phyloP scores from a whole-genome alignment of 2,329 filamentous ascomycete species.

The Diaporthe citrichinensis region DNA sequence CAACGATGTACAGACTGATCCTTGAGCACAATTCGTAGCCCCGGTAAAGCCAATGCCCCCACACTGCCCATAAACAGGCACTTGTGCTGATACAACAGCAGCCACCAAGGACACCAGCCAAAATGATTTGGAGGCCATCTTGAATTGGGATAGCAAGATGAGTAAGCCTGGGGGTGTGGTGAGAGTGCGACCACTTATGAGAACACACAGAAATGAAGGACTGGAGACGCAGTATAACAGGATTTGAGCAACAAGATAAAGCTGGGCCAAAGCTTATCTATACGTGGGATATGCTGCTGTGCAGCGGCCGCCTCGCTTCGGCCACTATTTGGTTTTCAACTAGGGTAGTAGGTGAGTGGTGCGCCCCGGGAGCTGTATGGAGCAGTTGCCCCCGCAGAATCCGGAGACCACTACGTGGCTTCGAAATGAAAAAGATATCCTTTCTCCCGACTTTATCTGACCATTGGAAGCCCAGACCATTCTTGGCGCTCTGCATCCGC shows the following conservation, averaged over 20 bases:
- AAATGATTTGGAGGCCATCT: conserved; percentile 13
- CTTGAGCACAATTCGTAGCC: conserved; percentile 32
- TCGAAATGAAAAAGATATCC: background rate
- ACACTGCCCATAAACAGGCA: conserved; percentile 42
- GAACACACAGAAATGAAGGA: background rate
- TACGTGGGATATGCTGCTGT: background rate
- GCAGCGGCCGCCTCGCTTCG: background rate
- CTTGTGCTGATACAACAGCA: conserved; percentile 39
- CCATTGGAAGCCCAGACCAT: conserved; percentile 36
- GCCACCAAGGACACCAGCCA: conserved; percentile 12
- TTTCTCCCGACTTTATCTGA: conserved; percentile 7
- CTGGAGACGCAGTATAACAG: background rate
- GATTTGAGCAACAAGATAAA: fast-evolving
- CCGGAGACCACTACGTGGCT: background rate
- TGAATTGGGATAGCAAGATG: background rate
- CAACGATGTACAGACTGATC: conserved; percentile 30
- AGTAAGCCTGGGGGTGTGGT: too few relatives aligned
- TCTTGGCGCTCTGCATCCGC: conserved; percentile 2
- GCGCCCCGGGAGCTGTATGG: background rate
- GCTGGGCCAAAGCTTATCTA: conserved; percentile 17
- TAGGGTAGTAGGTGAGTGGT: background rate
- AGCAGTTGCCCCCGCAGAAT: conserved; percentile 7
- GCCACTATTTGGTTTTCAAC: background rate
- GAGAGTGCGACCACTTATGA: background rate
- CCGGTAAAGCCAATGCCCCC: conserved; percentile 38